These are phyloP conservation scores for Pichia manshurica DNA, from an alignment of 805 yeast genomes.

Conservation along the genomic window DNA sequence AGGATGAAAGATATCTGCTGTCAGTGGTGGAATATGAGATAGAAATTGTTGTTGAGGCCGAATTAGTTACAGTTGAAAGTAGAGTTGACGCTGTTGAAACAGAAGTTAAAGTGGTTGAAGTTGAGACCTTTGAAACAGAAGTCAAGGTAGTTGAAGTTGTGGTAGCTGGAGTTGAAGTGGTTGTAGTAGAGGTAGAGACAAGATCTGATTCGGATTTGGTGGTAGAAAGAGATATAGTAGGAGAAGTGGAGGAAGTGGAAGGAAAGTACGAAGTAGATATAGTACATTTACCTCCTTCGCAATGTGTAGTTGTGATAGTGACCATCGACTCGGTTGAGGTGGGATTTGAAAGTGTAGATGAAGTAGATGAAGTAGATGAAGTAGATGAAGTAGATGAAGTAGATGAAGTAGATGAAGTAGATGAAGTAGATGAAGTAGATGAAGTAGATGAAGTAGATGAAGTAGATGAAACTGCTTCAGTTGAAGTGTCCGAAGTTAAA, in stretches of 20 bases:
- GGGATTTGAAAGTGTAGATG: background rate
- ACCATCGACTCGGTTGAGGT: background rate
- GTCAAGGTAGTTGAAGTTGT: background rate
- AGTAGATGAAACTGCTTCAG: background rate
- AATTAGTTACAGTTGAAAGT: too few species aligned
- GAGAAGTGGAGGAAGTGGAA: background rate
- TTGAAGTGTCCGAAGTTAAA: background rate
- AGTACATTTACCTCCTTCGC: background rate
- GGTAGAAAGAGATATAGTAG: background rate
- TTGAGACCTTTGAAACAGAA: too few species aligned
- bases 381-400: background rate
- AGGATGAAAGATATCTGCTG: too few species aligned
- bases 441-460: background rate
- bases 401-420: background rate
- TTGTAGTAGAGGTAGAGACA: background rate
- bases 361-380: constrained; percentile 1
- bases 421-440: background rate
- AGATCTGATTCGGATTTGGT: too few species aligned
- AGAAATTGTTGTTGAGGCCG: too few species aligned
- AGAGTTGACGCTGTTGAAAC: too few species aligned
- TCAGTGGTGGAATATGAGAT: too few species aligned
- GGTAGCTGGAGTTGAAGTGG: background rate
- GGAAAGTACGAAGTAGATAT: background rate
- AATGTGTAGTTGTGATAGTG: constrained; percentile 1
- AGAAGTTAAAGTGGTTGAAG: too few species aligned